Conservation (phyloP, 1,284 basidiomycete species). For the Sporisorium scitamineum region DNA sequence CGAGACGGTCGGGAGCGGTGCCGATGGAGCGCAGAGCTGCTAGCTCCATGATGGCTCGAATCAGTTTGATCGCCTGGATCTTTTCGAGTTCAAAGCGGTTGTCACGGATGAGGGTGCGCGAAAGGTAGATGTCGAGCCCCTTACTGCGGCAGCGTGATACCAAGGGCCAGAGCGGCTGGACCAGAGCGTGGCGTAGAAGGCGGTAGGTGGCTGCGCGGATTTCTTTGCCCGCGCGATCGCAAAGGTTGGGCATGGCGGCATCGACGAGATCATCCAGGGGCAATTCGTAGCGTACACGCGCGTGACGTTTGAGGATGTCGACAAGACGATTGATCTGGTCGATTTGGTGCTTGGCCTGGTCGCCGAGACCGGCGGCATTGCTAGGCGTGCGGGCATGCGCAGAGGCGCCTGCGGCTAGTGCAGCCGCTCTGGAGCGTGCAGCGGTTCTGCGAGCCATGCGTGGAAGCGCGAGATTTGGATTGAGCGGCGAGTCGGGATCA, state of each 20-base stretch:
- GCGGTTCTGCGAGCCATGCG: conserved; percentile 38
- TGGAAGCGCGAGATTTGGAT: conserved; percentile 23
- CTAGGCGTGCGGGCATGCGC: conserved; percentile 54
- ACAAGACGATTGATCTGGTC: conserved; percentile 76
- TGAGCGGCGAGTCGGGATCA: conserved; percentile 35
- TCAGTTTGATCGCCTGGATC: conserved; percentile 91
- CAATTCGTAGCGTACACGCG: conserved; percentile 82
- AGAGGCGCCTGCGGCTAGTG: conserved; percentile 27
- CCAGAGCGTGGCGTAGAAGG: conserved; percentile 83
- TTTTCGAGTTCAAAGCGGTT: conserved; percentile 86
- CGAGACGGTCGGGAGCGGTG: conserved; percentile 69
- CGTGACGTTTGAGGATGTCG: conserved; percentile 78
- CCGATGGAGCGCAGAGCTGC: conserved; percentile 34
- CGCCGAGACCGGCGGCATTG: conserved; percentile 53
- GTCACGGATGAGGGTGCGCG: conserved; percentile 85
- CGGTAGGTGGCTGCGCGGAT: conserved; percentile 87
- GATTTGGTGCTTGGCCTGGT: conserved; percentile 48
- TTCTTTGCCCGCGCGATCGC: conserved; percentile 80
- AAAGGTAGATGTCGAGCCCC: conserved; percentile 87
- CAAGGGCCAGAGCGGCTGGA: conserved; percentile 72
- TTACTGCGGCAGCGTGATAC: conserved; percentile 75
- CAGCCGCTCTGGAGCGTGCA: conserved; percentile 48
- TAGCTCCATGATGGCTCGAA: conserved; percentile 81
- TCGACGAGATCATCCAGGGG: conserved; percentile 79
- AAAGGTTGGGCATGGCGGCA: conserved; percentile 79